A percentile compares a stretch with the other conserved stretches of the same genome.
Conservation (phyloP, 2,329 filamentous ascomycete genomes). For the Sclerotinia borealis region DNA sequence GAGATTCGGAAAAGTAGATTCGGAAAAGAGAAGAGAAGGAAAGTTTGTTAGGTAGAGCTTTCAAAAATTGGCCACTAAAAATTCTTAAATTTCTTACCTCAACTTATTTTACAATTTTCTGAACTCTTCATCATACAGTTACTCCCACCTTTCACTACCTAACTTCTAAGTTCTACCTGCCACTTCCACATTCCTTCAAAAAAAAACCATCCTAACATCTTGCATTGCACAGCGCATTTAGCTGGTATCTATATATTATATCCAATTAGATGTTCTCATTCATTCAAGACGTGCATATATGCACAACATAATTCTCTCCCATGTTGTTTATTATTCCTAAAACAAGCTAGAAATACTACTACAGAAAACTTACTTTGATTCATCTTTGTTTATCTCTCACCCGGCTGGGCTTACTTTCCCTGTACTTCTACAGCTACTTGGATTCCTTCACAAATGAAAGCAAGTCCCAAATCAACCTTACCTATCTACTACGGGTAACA, state of each 20-base stretch:
- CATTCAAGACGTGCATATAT: conserved; percentile 5
- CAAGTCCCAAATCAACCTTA: not conserved
- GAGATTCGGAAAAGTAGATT: too few species aligned
- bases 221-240: conserved; percentile 3
- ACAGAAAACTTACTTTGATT: not conserved
- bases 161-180: not conserved
- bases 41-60: too few species aligned
- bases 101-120: too few species aligned
- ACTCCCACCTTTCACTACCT: not conserved
- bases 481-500: not conserved
- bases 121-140: too few species aligned
- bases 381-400: not conserved
- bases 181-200: not conserved
- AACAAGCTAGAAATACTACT: not conserved
- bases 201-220: not conserved
- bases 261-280: not conserved
- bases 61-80: too few species aligned
- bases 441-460: not conserved
- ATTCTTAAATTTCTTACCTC: too few species aligned
- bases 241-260: not conserved
- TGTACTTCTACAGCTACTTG: not conserved
- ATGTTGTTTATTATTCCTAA: not conserved
- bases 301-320: conserved; percentile 8
- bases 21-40: too few species aligned
- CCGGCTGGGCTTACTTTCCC: not conserved